Conservation (phyloP, 768 basidiomycete species). For the Leucocoprinus leucothites region DNA sequence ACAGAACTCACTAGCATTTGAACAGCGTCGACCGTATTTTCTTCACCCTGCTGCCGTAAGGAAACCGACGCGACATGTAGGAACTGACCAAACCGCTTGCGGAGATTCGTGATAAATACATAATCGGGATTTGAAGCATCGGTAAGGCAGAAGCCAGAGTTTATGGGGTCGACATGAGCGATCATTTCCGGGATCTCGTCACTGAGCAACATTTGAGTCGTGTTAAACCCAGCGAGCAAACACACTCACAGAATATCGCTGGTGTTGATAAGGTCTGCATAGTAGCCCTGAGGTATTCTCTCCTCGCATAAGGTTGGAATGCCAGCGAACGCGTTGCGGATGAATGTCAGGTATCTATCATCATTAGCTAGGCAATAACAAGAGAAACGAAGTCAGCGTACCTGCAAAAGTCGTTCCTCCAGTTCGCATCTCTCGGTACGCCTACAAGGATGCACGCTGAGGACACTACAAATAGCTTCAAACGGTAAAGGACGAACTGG, state of each 20-base stretch:
- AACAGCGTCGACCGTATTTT: slow-evolving; percentile 80
- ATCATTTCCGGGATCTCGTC: slow-evolving; percentile 80
- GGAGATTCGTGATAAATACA: slow-evolving; percentile 54
- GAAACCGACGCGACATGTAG: slow-evolving; percentile 69
- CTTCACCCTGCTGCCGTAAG: slow-evolving; percentile 70
- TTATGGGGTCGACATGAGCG: slow-evolving; percentile 55
- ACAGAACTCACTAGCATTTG: slow-evolving; percentile 57
- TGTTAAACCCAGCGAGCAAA: not conserved
- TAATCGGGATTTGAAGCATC: slow-evolving; percentile 65
- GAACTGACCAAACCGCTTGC: slow-evolving; percentile 62
- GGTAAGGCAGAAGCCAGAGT: slow-evolving; percentile 64
- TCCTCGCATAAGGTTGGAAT: slow-evolving; percentile 66
- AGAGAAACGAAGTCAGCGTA: slow-evolving; percentile 25
- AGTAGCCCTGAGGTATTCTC: slow-evolving; percentile 45
- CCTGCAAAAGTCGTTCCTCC: slow-evolving; percentile 89
- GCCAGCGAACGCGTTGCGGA: slow-evolving; percentile 74
- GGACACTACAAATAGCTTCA: not conserved
- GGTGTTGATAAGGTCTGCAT: slow-evolving; percentile 38
- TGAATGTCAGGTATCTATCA: slow-evolving; percentile 60
- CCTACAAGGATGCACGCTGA: slow-evolving; percentile 25
- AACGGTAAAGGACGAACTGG: slow-evolving; percentile 33
- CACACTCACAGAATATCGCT: slow-evolving; percentile 66
- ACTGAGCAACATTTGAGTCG: slow-evolving; percentile 23
- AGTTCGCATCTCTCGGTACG: slow-evolving; percentile 51
- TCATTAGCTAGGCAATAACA: not conserved